Base-by-base conservation (phyloP, 2,329 filamentous ascomycete species). In the Nannizzia gypsea region DNA sequence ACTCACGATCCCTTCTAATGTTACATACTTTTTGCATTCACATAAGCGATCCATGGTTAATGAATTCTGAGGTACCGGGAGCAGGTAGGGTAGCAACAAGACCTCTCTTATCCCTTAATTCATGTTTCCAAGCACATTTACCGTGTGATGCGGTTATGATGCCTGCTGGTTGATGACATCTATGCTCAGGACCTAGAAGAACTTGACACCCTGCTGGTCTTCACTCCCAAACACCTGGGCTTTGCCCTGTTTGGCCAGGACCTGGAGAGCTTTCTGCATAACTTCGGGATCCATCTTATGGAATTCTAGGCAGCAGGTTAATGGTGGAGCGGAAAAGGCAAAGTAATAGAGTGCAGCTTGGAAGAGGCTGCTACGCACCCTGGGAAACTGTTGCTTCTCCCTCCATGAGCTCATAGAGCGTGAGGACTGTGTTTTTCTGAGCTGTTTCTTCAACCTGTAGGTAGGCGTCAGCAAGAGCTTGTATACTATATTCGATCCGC, bases 141-240 rank as follows among this genome's bases (percentile, higher is more conserved):
- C n/a, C 13, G 3, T 20, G 3, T 50, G 22, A 50, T 26, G 20
- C 3, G 24, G 13, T 24, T 24, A 13, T 15, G 8, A 15, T 15
- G 9, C 2, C 5, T 42, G 38, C 15, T 2, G 11, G 4, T 2
- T 26, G 13, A 28, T 3, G 44, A 3, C n/a, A n/a, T n/a, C n/a
- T 26, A 6, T 26, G 38, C 15, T 17, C 5, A 5, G 9, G 24
- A 24, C 44, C 52, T 61, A 96, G 71, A 97, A 97, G 77, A 99
- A 97, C 77, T 99, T 99, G 65, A 97, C 90, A 68, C 93, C 93
- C 68, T 88, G 84, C 62, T 89, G 88, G 70, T 92, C 90, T 68
- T 92, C 90, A 59, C 84, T 83, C 36, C 92, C 92, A 76, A 99
- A 97, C 26, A 97, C 84, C 73, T 97, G 92, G 13, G 91, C 92